Conservation (phyloP, 2,329 filamentous ascomycete species). For the Claviceps digitariae region DNA sequence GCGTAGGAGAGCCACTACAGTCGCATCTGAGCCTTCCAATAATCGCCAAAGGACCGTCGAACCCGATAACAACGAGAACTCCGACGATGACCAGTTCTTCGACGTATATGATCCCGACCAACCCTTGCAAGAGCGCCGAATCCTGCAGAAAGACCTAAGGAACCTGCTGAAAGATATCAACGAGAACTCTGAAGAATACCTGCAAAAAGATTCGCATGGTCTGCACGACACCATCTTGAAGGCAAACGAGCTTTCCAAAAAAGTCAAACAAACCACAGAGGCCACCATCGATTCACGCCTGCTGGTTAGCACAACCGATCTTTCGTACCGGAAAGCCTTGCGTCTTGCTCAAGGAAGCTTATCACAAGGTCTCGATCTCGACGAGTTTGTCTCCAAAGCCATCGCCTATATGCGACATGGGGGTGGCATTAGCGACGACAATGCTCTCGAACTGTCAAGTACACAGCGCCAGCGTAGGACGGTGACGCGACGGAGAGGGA, state of each 20-base stretch:
- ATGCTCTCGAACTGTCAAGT: conserved; percentile 35
- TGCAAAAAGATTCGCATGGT: conserved; percentile 50
- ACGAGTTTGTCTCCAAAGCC: conserved; percentile 84
- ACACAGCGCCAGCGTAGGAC: conserved; percentile 33
- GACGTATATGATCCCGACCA: conserved; percentile 73
- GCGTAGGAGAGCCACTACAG: conserved; percentile 18
- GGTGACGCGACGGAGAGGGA: conserved; percentile 15
- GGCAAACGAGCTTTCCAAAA: conserved; percentile 50
- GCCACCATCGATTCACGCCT: conserved; percentile 83
- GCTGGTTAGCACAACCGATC: conserved; percentile 65
- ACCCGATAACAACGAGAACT: conserved; percentile 8
- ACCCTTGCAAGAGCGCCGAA: conserved; percentile 56
- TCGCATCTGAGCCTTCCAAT: conserved; percentile 11
- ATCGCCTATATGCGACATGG: conserved; percentile 74
- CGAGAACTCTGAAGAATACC: conserved; percentile 62
- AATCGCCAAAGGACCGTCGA: conserved; percentile 9
- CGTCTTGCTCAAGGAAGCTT: conserved; percentile 60
- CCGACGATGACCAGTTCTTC: conserved; percentile 9
- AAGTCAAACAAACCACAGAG: conserved; percentile 78
- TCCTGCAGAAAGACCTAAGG: conserved; percentile 55
- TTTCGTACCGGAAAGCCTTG: conserved; percentile 65
- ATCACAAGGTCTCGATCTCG: conserved; percentile 67
- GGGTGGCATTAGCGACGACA: conserved; percentile 37
- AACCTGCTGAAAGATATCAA: conserved; percentile 44
- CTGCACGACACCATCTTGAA: conserved; percentile 52